Evolutionary conservation across 2,329 filamentous ascomycete genomes (phyloP), one percentile per base, ranked within the genome.

Genomic region (Trichoderma hamatum): DNA sequence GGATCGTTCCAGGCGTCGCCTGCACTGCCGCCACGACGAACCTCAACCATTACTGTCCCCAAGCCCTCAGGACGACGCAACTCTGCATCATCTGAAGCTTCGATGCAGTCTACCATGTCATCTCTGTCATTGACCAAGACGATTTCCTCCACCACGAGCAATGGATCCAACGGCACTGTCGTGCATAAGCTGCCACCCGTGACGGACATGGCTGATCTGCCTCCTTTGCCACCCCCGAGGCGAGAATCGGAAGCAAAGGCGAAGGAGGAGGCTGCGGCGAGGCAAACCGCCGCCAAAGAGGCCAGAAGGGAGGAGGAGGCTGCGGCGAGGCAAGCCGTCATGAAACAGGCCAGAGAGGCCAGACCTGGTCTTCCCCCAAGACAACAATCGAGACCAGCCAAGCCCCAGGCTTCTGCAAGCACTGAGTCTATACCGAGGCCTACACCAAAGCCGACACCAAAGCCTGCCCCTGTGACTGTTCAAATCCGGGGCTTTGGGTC

Each of bases 1-100:
- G 66, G 74, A 16, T 74, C 78, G 14, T 68, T 70, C 46, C 76
- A 76, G 34, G 16, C 78, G 78, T 80, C 81, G 4, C 86, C 86
- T 9, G 80, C 82, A 32, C 76, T 88, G 21, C 85, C 87, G 16
- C 80, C 85, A 19, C 83, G 87, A 34, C 82, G 82, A 30, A 76
- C 83, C 2, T 84, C 84, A 2, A 76, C 80, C 7, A 82, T 85
- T 70, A 76, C 78, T 10, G 72, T 72, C 3, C 76, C 67, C 36
- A 64, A 77, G 16, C 75, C 84, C 39, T 76, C 76, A 26, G 78
- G 78, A 5, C 82, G 87, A 28, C 83, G 85, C 67, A 85, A 82
- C 60, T 90, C 88, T 21, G 84, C 84, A 52, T 85, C 87, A 0
- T 90, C 88, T 2, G 86, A 87, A 34, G 73, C 84, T 14, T 89